Conservation (phyloP, 1,284 basidiomycete genomes). For the Apiotrichum veenhuisii region DNA sequence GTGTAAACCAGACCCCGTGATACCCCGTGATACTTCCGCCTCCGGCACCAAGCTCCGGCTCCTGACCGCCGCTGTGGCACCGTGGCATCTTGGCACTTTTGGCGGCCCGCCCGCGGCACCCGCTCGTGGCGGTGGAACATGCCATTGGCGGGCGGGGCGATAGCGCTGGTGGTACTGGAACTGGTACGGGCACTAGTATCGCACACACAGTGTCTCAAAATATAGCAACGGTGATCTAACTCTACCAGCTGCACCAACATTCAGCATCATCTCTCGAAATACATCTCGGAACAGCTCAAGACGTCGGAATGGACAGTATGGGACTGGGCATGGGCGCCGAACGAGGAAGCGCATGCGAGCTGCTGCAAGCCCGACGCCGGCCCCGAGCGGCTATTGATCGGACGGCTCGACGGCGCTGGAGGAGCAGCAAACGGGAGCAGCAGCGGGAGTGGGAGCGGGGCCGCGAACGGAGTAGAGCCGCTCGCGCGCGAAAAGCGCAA, state of each 20-base stretch:
- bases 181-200: no score
- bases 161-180: no score
- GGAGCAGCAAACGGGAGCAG: not conserved
- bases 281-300: constrained; percentile 36
- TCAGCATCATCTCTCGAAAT: constrained; percentile 36
- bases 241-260: constrained; percentile 37
- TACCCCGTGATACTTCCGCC: no score
- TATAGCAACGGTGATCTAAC: not conserved
- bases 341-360: constrained; percentile 36
- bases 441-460: not conserved
- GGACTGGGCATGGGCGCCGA: constrained; percentile 42
- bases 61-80: no score
- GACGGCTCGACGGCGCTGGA: constrained; percentile 32
- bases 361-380: constrained; percentile 30
- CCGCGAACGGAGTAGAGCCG: constrained; percentile 20
- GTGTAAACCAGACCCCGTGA: no score
- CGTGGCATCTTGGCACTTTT: no score
- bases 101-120: no score
- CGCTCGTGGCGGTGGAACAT: no score
- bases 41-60: no score
- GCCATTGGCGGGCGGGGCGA: no score
- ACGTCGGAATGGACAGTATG: constrained; percentile 45
- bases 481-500: constrained; percentile 26
- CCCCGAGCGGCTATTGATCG: constrained; percentile 26
- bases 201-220: no score